Percentiles rank a stretch among this genome's conserved stretches.
These are phyloP conservation scores for Ophiostoma angusticollis DNA, from an alignment of 2,329 filamentous ascomycete species.

Conservation along the genomic window DNA sequence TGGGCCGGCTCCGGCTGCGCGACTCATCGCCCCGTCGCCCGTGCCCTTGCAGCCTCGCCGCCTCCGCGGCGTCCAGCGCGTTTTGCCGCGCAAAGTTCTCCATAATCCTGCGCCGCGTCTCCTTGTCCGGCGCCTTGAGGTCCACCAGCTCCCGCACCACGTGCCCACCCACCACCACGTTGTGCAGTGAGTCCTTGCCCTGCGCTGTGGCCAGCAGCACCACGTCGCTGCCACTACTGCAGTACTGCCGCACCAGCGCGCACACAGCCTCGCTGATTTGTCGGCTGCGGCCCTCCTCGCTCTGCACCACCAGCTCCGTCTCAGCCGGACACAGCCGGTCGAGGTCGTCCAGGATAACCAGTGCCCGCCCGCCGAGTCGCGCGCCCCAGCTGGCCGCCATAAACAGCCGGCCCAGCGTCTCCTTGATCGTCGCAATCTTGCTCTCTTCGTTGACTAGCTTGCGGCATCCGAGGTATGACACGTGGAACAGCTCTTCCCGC, in stretches of 20 bases:
- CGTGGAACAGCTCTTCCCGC: conserved; percentile 63
- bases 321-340: conserved; percentile 88
- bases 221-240: conserved; percentile 64
- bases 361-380: conserved; percentile 64
- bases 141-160: conserved; percentile 84
- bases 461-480: conserved; percentile 74
- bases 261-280: conserved; percentile 85
- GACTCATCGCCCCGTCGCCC: no score
- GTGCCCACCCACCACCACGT: conserved; percentile 79
- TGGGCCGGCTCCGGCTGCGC: conserved; percentile 36
- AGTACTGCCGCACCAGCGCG: conserved; percentile 72
- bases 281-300: conserved; percentile 82
- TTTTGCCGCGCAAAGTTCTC: conserved; percentile 59
- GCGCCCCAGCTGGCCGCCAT: conserved; percentile 87
- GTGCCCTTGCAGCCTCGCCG: conserved; percentile 15
- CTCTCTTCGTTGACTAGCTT: conserved; percentile 86
- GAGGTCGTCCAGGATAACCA: conserved; percentile 85
- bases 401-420: conserved; percentile 72
- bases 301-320: conserved; percentile 85
- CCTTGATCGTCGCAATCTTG: conserved; percentile 78
- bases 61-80: conserved; percentile 24
- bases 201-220: conserved; percentile 84
- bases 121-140: conserved; percentile 85
- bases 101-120: conserved; percentile 69
- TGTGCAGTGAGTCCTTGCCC: conserved; percentile 84